A percentile compares a stretch with the other conserved stretches of the same genome.
phyloP scores from a whole-genome alignment of 148 eudicot species.

The Silene uniflora region DNA sequence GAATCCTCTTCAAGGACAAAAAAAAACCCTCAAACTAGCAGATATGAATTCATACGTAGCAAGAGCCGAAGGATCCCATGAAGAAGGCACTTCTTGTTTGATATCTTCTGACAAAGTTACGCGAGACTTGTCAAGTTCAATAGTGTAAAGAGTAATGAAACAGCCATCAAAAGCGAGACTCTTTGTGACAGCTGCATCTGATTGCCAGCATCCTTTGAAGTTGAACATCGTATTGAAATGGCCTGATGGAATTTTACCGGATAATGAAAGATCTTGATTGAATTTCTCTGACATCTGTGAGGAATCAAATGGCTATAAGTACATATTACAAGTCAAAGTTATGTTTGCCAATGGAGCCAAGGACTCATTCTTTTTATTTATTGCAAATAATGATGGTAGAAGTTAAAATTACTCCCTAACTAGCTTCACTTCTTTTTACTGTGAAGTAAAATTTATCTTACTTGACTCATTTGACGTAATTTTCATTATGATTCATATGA shows the following conservation, averaged over 20 bases:
- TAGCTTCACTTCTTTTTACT: not conserved
- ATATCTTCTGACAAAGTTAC: conserved; percentile 62
- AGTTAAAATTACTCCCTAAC: not conserved
- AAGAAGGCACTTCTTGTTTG: conserved; percentile 75
- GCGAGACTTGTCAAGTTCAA: conserved; percentile 68
- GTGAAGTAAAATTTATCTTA: not conserved
- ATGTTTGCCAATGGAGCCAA: not conserved
- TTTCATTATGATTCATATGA: not conserved
- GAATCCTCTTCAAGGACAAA: not conserved
- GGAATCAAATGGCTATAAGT: conserved; percentile 8
- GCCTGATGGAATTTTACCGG: conserved; percentile 95
- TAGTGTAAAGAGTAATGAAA: conserved; percentile 69
- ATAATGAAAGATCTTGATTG: conserved; percentile 68
- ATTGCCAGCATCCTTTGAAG: conserved; percentile 80
- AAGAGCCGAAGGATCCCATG: conserved; percentile 87
- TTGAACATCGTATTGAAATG: conserved; percentile 69
- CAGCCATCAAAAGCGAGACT: conserved; percentile 89
- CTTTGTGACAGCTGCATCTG: conserved; percentile 75
- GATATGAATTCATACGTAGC: conserved; percentile 56
- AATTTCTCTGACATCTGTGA: conserved; percentile 88
- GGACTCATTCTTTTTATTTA: no score
- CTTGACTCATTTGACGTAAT: not conserved
- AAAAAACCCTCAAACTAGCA: not conserved
- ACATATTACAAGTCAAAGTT: not conserved
- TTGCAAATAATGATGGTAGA: not conserved